Conservation (phyloP, 2,329 filamentous ascomycete genomes). For the Neobulgaria alba region DNA sequence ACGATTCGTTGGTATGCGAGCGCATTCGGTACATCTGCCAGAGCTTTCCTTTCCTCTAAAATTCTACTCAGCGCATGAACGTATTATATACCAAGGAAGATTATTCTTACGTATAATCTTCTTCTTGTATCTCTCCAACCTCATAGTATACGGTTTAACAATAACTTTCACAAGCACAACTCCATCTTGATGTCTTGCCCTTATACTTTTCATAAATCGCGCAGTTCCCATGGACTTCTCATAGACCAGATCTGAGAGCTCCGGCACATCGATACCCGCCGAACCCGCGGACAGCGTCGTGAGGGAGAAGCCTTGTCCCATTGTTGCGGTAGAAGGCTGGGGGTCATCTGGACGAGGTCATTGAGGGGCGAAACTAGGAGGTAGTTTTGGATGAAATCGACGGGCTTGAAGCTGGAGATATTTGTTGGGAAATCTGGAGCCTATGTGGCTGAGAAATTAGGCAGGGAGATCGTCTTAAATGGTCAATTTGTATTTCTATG, state of each 20-base stretch:
- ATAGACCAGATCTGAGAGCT: slow-evolving; percentile 83
- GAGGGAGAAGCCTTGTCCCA: slow-evolving; percentile 96
- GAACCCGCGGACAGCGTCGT: slow-evolving; percentile 85
- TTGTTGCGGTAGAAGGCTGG: slow-evolving; percentile 33
- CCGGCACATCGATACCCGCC: slow-evolving; percentile 86
- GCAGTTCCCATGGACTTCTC: slow-evolving; percentile 87
- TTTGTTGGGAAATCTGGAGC: not conserved
- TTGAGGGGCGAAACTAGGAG: not conserved
- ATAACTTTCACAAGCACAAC: slow-evolving; percentile 91
- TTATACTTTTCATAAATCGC: slow-evolving; percentile 93
- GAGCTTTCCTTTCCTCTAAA: slow-evolving; percentile 68
- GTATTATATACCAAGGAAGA: not conserved
- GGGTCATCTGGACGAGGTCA: slow-evolving; percentile 16
- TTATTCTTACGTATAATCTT: slow-evolving; percentile 59
- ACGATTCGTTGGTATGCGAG: slow-evolving; percentile 83
- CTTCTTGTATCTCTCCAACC: slow-evolving; percentile 69
- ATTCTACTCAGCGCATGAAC: slow-evolving; percentile 10
- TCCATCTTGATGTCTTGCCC: slow-evolving; percentile 82
- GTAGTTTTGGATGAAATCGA: not conserved
- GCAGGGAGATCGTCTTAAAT: not conserved
- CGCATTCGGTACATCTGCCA: slow-evolving; percentile 83
- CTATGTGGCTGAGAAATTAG: not conserved
- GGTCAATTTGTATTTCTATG: not conserved
- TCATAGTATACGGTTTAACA: slow-evolving; percentile 83
- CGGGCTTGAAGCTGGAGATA: not conserved